Percentiles rank a stretch among this genome's conserved stretches.
phyloP scores from a whole-genome alignment of 2,329 filamentous ascomycete species.

The Ceratocystis harringtonii region DNA sequence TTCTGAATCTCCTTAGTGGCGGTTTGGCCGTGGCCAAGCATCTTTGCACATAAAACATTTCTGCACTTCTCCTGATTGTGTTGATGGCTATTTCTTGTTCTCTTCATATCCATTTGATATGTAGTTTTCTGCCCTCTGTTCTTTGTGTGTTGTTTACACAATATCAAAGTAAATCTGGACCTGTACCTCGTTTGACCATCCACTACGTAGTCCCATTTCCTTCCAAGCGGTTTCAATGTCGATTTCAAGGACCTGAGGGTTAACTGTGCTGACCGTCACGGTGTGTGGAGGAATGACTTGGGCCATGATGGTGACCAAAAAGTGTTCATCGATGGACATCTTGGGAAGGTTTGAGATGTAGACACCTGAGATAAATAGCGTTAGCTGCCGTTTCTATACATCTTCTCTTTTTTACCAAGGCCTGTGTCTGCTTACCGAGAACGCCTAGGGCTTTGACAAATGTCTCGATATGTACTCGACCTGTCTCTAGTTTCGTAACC shows the following conservation, averaged over 20 bases:
- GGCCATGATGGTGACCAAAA: conserved; percentile 63
- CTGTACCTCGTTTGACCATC: conserved; percentile 68
- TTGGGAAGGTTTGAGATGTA: conserved; percentile 57
- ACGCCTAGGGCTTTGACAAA: conserved; percentile 66
- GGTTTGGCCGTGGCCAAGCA: not conserved
- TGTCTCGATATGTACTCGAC: conserved; percentile 49
- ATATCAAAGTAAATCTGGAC: conserved; percentile 45
- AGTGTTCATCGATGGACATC: conserved; percentile 45
- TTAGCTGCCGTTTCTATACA: not conserved
- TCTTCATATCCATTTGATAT: not conserved
- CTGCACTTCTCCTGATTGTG: not conserved
- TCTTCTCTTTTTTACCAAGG: conserved; percentile 9
- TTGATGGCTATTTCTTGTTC: conserved; percentile 17
- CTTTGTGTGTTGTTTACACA: conserved; percentile 17
- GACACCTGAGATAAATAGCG: conserved; percentile 37
- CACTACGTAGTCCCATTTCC: conserved; percentile 50
- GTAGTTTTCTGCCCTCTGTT: not conserved
- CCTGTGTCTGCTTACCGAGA: conserved; percentile 38
- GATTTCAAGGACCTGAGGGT: conserved; percentile 53
- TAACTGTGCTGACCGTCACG: conserved; percentile 41
- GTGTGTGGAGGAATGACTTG: conserved; percentile 51
- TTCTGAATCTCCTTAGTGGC: not conserved
- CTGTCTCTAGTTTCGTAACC: conserved; percentile 35
- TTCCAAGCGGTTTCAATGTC: conserved; percentile 67
- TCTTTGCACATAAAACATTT: not conserved